Evolutionary conservation across 805 yeast genomes (phyloP).

Genomic region (Candida ovalis): DNA sequence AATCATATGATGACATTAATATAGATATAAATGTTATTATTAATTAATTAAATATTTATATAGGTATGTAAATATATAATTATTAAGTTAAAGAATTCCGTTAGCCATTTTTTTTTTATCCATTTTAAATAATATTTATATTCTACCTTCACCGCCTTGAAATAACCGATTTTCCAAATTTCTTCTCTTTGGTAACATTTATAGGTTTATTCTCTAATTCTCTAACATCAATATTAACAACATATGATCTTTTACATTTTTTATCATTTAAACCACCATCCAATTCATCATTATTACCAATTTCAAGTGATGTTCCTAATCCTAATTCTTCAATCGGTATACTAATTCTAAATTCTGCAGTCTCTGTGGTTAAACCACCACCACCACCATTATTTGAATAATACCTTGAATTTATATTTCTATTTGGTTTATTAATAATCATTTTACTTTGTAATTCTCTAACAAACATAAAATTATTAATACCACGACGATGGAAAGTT

Average conservation of each 20-base stretch:
- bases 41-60: too few species aligned
- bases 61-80: too few species aligned
- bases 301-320: not conserved
- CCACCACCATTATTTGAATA: slow-evolving; percentile 10
- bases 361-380: slow-evolving; percentile 21
- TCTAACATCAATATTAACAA: slow-evolving; percentile 39
- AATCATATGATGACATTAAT: not conserved
- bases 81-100: too few species aligned
- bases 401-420: not conserved
- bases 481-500: slow-evolving; percentile 44
- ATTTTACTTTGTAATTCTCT: slow-evolving; percentile 46
- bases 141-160: not conserved
- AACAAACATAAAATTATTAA: slow-evolving; percentile 49
- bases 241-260: slow-evolving; percentile 33
- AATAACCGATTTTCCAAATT: not conserved
- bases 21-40: too few species aligned
- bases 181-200: not conserved
- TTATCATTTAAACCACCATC: slow-evolving; percentile 3
- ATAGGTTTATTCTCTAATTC: slow-evolving; percentile 36
- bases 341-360: slow-evolving; percentile 41
- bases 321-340: slow-evolving; percentile 33
- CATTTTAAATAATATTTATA: too few species aligned
- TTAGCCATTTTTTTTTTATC: too few species aligned
- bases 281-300: slow-evolving; percentile 15
- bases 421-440: slow-evolving; percentile 35